phyloP scores from a whole-genome alignment of 148 eudicot species.

The Cornus florida region DNA sequence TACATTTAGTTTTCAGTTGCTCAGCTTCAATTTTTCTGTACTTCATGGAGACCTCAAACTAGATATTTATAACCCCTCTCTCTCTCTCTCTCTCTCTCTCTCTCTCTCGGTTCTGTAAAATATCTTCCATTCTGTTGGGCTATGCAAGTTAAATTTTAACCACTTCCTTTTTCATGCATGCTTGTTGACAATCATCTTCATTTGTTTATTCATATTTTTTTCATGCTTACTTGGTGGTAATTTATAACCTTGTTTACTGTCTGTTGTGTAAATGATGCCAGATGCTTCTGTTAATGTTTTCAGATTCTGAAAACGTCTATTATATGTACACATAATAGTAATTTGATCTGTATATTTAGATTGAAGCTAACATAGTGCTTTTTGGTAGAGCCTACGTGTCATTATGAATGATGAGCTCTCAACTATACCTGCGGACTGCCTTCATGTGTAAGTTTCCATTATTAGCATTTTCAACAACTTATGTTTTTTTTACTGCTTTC shows the following conservation, averaged over 20 bases:
- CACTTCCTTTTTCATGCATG: not conserved
- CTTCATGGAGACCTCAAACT: too few species aligned
- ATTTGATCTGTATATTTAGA: not conserved
- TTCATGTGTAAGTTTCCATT: slow-evolving; percentile 66
- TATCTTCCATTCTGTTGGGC: not conserved
- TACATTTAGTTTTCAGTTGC: too few species aligned
- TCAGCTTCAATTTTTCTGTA: too few species aligned
- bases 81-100: too few species aligned
- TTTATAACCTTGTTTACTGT: slow-evolving; percentile 1
- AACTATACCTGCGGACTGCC: slow-evolving; percentile 77
- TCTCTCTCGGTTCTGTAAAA: not conserved
- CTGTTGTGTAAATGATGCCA: not conserved
- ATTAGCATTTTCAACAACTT: not conserved
- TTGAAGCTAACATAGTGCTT: slow-evolving; percentile 21
- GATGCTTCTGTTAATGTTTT: slow-evolving; percentile 1
- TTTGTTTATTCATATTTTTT: not conserved
- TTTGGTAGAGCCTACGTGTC: slow-evolving; percentile 79
- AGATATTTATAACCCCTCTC: too few species aligned
- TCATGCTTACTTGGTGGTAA: not conserved
- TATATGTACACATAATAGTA: not conserved
- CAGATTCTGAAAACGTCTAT: not conserved
- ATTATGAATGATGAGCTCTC: slow-evolving; percentile 96
- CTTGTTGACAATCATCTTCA: not conserved
- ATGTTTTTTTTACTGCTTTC: not conserved
- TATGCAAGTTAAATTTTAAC: not conserved